A percentile compares a stretch with the other conserved stretches of the same genome.
Evolutionary conservation across 805 yeast species (phyloP).

Genomic region (Torulaspora franciscae): DNA sequence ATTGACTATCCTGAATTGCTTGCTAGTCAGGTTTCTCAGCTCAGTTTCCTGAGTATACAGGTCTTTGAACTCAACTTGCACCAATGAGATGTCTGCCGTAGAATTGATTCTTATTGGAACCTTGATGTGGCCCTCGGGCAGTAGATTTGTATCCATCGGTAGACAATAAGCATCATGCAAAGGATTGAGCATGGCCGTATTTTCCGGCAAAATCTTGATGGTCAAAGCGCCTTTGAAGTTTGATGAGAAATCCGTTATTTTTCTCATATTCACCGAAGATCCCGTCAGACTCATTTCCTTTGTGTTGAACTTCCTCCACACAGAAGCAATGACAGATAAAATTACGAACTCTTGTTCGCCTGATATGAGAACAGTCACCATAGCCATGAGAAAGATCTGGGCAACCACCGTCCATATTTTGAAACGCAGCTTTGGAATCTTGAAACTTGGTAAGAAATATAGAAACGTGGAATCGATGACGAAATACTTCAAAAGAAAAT

Average conservation of each 20-base stretch:
- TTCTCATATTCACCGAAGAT: conserved; percentile 36
- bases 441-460: conserved; percentile 65
- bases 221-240: conserved; percentile 85
- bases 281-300: conserved; percentile 53
- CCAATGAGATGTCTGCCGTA: conserved; percentile 59
- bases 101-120: conserved; percentile 77
- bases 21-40: conserved; percentile 50
- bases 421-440: conserved; percentile 71
- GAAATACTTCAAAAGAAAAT: conserved; percentile 65
- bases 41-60: conserved; percentile 47
- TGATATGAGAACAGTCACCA: conserved; percentile 51
- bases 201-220: conserved; percentile 84
- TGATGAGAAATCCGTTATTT: conserved; percentile 27
- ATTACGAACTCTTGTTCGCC: conserved; percentile 48
- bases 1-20: conserved; percentile 43
- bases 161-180: conserved; percentile 61
- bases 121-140: conserved; percentile 28
- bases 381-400: conserved; percentile 44
- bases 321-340: conserved; percentile 37
- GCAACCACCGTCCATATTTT: conserved; percentile 50
- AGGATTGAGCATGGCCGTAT: conserved; percentile 81
- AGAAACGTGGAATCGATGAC: conserved; percentile 67
- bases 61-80: conserved; percentile 60
- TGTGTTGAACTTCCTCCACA: conserved; percentile 42
- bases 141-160: conserved; percentile 31